phyloP scores from a whole-genome alignment of 495 filamentous ascomycete genomes.

The Aspergillus bridgeri region DNA sequence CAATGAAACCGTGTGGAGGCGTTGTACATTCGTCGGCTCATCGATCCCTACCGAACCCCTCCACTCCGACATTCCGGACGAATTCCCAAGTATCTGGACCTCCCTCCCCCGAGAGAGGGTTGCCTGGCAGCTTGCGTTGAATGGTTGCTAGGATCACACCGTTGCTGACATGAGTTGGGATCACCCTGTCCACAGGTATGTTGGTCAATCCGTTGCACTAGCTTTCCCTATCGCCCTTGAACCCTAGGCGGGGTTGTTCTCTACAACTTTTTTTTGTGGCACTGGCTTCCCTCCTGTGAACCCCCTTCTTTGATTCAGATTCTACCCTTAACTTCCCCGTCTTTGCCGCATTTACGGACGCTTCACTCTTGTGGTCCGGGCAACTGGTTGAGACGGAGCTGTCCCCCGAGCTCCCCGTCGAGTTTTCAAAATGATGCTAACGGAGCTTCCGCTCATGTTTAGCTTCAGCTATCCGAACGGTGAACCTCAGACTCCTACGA shows the following conservation, averaged over 20 bases:
- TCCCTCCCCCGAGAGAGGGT: constrained; percentile 24
- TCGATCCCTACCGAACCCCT: constrained; percentile 22
- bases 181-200: constrained; percentile 69
- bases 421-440: constrained; percentile 32
- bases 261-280: neutral
- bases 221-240: constrained; percentile 7
- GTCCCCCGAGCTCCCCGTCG: constrained; percentile 10
- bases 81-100: constrained; percentile 19
- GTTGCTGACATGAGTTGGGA: constrained; percentile 71
- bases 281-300: constrained; percentile 9
- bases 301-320: neutral
- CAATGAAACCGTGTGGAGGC: constrained; percentile 27
- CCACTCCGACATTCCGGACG: constrained; percentile 34
- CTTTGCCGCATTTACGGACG: neutral
- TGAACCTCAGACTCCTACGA: constrained; percentile 74
- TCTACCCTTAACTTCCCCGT: neutral
- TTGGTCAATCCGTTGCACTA: constrained; percentile 17
- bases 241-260: constrained; percentile 25
- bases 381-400: constrained; percentile 4
- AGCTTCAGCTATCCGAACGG: constrained; percentile 78
- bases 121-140: constrained; percentile 39
- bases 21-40: constrained; percentile 22
- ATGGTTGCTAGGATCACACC: constrained; percentile 42
- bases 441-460: constrained; percentile 33
- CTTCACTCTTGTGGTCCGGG: neutral